Conservation (phyloP, 108 stramenopile genomes). For the Parietichytrium sp. region DNA sequence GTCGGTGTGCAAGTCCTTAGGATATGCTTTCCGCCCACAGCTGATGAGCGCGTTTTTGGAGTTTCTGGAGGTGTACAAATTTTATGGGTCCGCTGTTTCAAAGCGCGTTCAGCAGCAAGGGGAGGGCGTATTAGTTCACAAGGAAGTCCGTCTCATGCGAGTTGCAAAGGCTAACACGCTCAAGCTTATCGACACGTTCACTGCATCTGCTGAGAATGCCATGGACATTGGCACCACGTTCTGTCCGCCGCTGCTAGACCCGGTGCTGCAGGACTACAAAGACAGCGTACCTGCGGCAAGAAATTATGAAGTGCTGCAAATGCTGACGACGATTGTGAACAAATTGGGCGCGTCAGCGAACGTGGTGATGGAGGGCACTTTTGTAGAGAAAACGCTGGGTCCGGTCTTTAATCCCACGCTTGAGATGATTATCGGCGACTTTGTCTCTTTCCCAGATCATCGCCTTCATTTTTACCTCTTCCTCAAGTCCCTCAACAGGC, state of each 20-base stretch:
- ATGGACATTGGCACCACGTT: slow-evolving; percentile 81
- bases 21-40: slow-evolving; percentile 87
- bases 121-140: slow-evolving; percentile 77
- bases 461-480: slow-evolving; percentile 93
- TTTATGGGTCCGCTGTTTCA: slow-evolving; percentile 89
- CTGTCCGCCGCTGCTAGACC: slow-evolving; percentile 91
- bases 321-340: slow-evolving; percentile 84
- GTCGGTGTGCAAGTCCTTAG: slow-evolving; percentile 80
- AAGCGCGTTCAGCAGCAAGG: slow-evolving; percentile 82
- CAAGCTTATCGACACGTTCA: slow-evolving; percentile 82
- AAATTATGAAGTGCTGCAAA: slow-evolving; percentile 87
- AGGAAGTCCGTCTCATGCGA: slow-evolving; percentile 85
- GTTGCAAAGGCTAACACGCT: slow-evolving; percentile 95
- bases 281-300: slow-evolving; percentile 50
- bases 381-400: slow-evolving; percentile 92
- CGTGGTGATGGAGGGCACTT: slow-evolving; percentile 64
- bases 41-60: slow-evolving; percentile 88
- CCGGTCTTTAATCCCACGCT: slow-evolving; percentile 95
- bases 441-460: slow-evolving; percentile 97
- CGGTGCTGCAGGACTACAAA: slow-evolving; percentile 89
- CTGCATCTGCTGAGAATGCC: slow-evolving; percentile 70
- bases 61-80: slow-evolving; percentile 94
- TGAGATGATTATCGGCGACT: slow-evolving; percentile 96
- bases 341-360: slow-evolving; percentile 70
- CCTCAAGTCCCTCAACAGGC: slow-evolving; percentile 69